A percentile compares a stretch with the other conserved stretches of the same genome.
Evolutionary conservation across 163 green algal species (phyloP).

Genomic region (Volvox carteri): DNA sequence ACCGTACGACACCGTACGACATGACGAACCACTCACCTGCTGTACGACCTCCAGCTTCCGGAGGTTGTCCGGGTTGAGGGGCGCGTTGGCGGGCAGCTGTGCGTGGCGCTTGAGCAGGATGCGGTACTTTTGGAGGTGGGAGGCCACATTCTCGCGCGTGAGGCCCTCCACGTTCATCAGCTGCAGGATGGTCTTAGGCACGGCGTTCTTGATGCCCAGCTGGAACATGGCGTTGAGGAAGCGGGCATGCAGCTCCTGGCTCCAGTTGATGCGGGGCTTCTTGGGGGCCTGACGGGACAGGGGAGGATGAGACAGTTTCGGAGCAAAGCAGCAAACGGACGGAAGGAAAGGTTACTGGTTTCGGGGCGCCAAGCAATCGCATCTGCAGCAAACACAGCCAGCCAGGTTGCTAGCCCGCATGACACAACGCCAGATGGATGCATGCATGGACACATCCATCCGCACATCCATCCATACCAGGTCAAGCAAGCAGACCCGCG

Average conservation of each 20-base stretch:
- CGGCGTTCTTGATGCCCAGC: conserved; percentile 87
- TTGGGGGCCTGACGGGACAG: conserved; percentile 43
- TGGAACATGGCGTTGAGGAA: conserved; percentile 90
- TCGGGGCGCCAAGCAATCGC: too few relatives aligned
- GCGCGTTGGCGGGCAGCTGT: conserved; percentile 56
- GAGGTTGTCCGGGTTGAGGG: conserved; percentile 53
- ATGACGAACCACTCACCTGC: conserved; percentile 49
- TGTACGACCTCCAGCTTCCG: conserved; percentile 51
- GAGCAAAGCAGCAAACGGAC: not conserved
- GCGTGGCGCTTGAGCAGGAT: conserved; percentile 83
- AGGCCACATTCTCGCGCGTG: conserved; percentile 95
- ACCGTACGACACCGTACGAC: too few relatives aligned
- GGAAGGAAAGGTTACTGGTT: too few relatives aligned
- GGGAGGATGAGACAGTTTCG: not conserved
- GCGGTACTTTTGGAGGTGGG: conserved; percentile 96
- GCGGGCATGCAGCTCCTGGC: conserved; percentile 85
- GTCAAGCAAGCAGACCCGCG: too few relatives aligned
- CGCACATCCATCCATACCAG: too few relatives aligned
- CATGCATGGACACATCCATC: too few relatives aligned
- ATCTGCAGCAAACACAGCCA: too few relatives aligned
- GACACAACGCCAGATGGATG: too few relatives aligned
- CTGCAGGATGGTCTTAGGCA: conserved; percentile 92
- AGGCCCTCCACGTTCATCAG: conserved; percentile 93
- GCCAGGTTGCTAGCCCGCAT: too few relatives aligned
- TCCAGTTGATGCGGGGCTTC: conserved; percentile 90